Percentiles rank a stretch among this genome's conserved stretches.
Evolutionary conservation across 805 yeast genomes (phyloP).

Genomic region (Yarrowia alimentaria): DNA sequence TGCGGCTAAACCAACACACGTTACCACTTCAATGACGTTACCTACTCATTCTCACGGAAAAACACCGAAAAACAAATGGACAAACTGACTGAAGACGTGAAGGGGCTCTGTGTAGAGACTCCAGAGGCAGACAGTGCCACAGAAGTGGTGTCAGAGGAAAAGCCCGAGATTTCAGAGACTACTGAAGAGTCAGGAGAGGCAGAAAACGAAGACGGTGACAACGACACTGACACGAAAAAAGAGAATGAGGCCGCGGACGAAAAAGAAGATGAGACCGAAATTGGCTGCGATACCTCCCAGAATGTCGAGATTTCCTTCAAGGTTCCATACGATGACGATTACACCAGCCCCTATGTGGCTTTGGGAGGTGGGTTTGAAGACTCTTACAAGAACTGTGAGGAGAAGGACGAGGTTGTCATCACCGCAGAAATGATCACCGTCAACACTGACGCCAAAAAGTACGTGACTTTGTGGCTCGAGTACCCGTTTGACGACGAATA

Average conservation of each 20-base stretch:
- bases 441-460: slow-evolving; percentile 1
- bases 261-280: background rate
- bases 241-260: background rate
- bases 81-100: no score
- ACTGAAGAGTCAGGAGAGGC: background rate
- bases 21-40: no score
- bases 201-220: background rate
- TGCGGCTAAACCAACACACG: no score
- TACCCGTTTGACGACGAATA: slow-evolving; percentile 24
- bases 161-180: background rate
- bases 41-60: no score
- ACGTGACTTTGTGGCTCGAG: slow-evolving; percentile 8
- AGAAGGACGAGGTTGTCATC: slow-evolving; percentile 6
- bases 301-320: slow-evolving; percentile 5
- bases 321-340: background rate
- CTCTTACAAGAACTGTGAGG: background rate
- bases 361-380: background rate
- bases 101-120: no score
- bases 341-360: slow-evolving; percentile 4
- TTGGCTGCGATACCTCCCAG: background rate
- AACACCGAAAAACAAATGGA: no score
- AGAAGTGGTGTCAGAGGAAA: no score
- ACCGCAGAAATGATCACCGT: background rate
- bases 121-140: no score
- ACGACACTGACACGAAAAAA: background rate